These are phyloP conservation scores for Houttuynia cordata DNA, from an alignment of 164 flowering plant species.

Conservation along the genomic window DNA sequence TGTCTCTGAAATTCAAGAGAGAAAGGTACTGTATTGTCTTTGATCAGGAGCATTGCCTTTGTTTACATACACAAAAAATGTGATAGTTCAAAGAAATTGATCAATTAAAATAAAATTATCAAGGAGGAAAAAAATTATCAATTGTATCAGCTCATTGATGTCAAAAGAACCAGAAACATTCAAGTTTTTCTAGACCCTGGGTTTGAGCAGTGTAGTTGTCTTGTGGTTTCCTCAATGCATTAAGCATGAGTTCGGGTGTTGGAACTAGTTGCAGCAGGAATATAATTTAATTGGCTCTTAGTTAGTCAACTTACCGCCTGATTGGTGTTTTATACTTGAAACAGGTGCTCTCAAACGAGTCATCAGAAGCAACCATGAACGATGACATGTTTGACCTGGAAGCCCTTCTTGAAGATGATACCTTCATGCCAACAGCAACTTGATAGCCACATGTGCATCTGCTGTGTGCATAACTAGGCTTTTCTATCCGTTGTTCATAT, in stretches of 20 bases:
- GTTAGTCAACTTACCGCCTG: neutral
- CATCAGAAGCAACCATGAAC: conserved; percentile 29
- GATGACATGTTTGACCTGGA: conserved; percentile 53
- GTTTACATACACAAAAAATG: neutral
- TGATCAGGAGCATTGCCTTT: neutral
- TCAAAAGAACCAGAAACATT: neutral
- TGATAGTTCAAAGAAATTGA: neutral
- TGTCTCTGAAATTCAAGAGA: conserved; percentile 53
- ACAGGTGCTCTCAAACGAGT: conserved; percentile 27
- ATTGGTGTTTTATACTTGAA: neutral
- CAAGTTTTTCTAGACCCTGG: too few species aligned
- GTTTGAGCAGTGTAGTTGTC: too few species aligned
- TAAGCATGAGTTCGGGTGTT: neutral
- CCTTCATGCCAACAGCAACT: conserved; percentile 33
- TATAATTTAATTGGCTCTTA: neutral
- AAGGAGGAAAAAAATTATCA: too few species aligned
- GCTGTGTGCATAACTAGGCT: neutral
- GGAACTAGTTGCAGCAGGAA: neutral
- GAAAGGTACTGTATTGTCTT: conserved; percentile 36
- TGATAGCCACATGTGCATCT: conserved; percentile 4
- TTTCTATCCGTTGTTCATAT: neutral
- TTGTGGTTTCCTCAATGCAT: neutral
- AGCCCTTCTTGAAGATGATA: conserved; percentile 51
- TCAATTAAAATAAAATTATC: too few species aligned
- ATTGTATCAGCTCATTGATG: neutral